These are phyloP conservation scores for Cytospora schulzeri DNA, from an alignment of 2,329 filamentous ascomycete genomes.

Conservation along the genomic window DNA sequence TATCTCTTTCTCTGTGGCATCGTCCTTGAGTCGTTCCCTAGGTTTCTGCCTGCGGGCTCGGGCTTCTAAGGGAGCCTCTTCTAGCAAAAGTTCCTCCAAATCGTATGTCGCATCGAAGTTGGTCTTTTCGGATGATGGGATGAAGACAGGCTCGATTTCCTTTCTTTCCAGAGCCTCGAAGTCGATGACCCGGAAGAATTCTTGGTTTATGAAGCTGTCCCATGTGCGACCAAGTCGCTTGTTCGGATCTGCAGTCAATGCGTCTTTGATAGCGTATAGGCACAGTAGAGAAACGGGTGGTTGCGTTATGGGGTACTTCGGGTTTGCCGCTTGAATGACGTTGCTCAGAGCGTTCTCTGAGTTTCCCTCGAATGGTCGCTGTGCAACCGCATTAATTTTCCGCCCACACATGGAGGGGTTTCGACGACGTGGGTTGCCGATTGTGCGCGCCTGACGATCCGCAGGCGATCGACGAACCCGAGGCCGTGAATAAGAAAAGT, in stretches of 20 bases:
- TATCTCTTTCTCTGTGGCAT: slow-evolving; percentile 93
- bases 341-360: slow-evolving; percentile 79
- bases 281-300: slow-evolving; percentile 88
- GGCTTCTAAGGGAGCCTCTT: slow-evolving; percentile 93
- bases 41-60: slow-evolving; percentile 92
- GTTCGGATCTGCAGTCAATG: slow-evolving; percentile 78
- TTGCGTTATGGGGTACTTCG: slow-evolving; percentile 88
- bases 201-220: slow-evolving; percentile 81
- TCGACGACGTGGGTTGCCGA: background rate
- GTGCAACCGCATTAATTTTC: slow-evolving; percentile 37
- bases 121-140: slow-evolving; percentile 94
- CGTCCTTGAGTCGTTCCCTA: slow-evolving; percentile 85
- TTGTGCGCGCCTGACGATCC: background rate
- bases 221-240: slow-evolving; percentile 86
- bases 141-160: slow-evolving; percentile 86
- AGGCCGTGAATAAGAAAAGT: background rate
- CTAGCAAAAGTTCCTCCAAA: slow-evolving; percentile 86
- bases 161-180: slow-evolving; percentile 85
- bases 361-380: slow-evolving; percentile 92
- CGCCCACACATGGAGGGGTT: slow-evolving; percentile 3
- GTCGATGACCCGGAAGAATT: slow-evolving; percentile 85
- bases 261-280: slow-evolving; percentile 81
- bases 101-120: slow-evolving; percentile 99
- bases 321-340: slow-evolving; percentile 78
- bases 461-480: slow-evolving; percentile 5